Base-by-base conservation (phyloP, 1,284 basidiomycete species). In the Agaricales sp. region DNA sequence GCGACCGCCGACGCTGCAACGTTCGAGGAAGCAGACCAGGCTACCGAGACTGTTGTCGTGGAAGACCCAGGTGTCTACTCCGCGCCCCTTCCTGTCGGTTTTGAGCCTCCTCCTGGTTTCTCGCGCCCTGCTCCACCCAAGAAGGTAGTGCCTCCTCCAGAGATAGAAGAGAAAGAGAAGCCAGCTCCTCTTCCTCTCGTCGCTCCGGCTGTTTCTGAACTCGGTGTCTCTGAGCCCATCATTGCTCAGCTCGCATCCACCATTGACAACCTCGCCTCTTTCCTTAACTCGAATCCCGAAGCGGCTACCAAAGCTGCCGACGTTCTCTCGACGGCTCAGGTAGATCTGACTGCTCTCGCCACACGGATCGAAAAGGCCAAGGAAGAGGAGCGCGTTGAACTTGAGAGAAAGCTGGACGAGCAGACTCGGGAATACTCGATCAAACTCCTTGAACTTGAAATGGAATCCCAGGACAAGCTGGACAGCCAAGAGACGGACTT, bases 221-320 rank as follows among this genome's bases (percentile, higher is more conserved):
- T 93, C 47, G 75, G 74, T 41, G 66, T 72, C 14, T 84, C 83
- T 3, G 89, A 95, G 57, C 94, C 95, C 14, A 83, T 97, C 59
- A 87, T 99, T 53, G 75, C 83, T 1, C 92, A 97, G 63, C 82
- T 99, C 14, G 95, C 94, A 2, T 77, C 81, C 12, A 95, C 92
- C 41, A 98, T 99, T 58, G 95, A 98, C 68, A 81, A 86, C 61
- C 84, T 99, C 47, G 85, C 93, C 16, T 78, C 82, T 11, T 94
- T 88, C 68, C 72, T 97, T 37, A 80, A 78, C 39, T 69, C 78
- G 21, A 87, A 86, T 58, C 84, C 91, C n/a, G 64, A 73, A 1
- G 80, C 81, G 2, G 75, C 79, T 2, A 65, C 73, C 49, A 80
- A 85, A 58, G 85, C 80, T 45, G 78, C 82, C 43, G 78, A 79